Base-by-base conservation (phyloP, 2,329 filamentous ascomycete species). In the Daldinia sp. region DNA sequence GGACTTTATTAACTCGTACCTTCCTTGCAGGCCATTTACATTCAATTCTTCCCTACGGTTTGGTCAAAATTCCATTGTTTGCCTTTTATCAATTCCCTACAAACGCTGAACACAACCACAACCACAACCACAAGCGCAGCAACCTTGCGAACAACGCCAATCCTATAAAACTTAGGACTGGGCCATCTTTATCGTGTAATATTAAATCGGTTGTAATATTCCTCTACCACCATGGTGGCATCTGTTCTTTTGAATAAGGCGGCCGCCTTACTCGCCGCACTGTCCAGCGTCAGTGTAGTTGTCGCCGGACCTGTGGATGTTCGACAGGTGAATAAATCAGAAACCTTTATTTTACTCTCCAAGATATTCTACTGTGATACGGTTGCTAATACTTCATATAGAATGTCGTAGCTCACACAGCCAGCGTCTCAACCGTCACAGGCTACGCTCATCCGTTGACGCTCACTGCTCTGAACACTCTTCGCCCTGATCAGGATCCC, bases 371-470 rank as follows among this genome's bases (percentile, higher is more conserved):
- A 20, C 37, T 37, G 12, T 37, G 6, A 41, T 41, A 26, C 30
- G 48, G 4, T 67, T 15, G 50, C 66, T 67, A 65, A 71, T 44
- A 33, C 26, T 18, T 18, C 18, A 57, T 37, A 37, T 26, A 76
- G 71, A n/a, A 60, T 26, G 35, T 39, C 18, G 68, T 60, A 39
- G 48, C 26, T 48, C 56, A 54, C 37, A 28, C 30, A 23, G 63
- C 59, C 23, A 39, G 44, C 18, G 59, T 65, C 15, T 74, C 74
- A 44, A 78, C 75, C 51, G 50, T 78, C 61, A 77, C 73, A 0
- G 72, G 67, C 53, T 75, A 73, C 12, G 76, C 76, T 46, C 76
- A 78, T 39, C 76, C 76, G 18, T 55, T 78, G 51, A 75, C 70
- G 18, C 72, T 75, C 68, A 68, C 68, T 41, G 56, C 73, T 23